A percentile compares a stretch with the other conserved stretches of the same genome.
phyloP scores from a whole-genome alignment of 2,329 filamentous ascomycete species.

The Zymoseptoria brevis region DNA sequence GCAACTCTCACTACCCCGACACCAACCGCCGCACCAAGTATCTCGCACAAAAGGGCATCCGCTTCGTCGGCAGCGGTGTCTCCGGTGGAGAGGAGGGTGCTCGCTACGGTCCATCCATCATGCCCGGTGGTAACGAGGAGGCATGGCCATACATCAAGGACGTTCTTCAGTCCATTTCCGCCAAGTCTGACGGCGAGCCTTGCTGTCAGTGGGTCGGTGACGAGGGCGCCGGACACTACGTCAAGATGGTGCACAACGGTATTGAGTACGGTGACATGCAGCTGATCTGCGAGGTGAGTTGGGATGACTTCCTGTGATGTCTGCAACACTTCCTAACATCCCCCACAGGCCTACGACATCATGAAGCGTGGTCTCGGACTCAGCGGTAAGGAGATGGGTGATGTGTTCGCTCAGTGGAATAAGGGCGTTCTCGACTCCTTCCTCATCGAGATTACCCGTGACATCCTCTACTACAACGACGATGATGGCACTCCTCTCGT shows the following conservation, averaged over 20 bases:
- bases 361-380: slow-evolving; percentile 96
- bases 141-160: slow-evolving; percentile 99
- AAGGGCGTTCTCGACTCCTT: slow-evolving; percentile 97
- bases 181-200: slow-evolving; percentile 93
- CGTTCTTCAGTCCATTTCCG: slow-evolving; percentile 94
- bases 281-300: slow-evolving; percentile 88
- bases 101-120: slow-evolving; percentile 91
- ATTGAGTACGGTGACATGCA: slow-evolving; percentile 99
- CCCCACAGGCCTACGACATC: slow-evolving; percentile 85
- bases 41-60: slow-evolving; percentile 76
- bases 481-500: slow-evolving; percentile 84
- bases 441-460: slow-evolving; percentile 97
- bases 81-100: slow-evolving; percentile 99
- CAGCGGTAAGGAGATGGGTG: slow-evolving; percentile 87
- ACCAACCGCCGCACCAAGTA: slow-evolving; percentile 95
- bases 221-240: slow-evolving; percentile 98
- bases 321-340: slow-evolving; percentile 12
- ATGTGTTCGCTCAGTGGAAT: slow-evolving; percentile 94
- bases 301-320: neutral
- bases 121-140: slow-evolving; percentile 98
- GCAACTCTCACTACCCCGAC: slow-evolving; percentile 98
- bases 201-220: slow-evolving; percentile 99
- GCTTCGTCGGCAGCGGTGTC: slow-evolving; percentile 94
- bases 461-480: slow-evolving; percentile 98
- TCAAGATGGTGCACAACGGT: slow-evolving; percentile 99